Evolutionary conservation across 2,329 filamentous ascomycete species (phyloP).

Genomic region (Talaromyces piceae): DNA sequence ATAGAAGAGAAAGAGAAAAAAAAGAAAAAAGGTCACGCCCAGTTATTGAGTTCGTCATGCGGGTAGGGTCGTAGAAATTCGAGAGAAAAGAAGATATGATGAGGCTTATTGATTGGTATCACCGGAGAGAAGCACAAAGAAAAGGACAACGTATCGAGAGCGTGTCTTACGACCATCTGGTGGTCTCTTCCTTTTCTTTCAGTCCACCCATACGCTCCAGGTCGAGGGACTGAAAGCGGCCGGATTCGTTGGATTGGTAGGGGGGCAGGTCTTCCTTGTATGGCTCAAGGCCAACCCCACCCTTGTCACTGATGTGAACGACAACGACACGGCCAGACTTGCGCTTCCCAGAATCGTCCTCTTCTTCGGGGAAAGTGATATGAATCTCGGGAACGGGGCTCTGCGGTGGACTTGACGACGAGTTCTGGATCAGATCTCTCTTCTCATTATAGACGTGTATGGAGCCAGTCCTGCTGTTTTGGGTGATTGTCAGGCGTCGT

Average conservation of each 20-base stretch:
- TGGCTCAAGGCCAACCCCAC: slow-evolving; percentile 79
- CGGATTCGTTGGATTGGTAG: slow-evolving; percentile 73
- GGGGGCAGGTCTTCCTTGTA: slow-evolving; percentile 73
- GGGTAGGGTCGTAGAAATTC: slow-evolving; percentile 1
- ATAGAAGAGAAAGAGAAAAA: no score
- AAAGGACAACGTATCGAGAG: slow-evolving; percentile 3
- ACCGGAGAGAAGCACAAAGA: slow-evolving; percentile 3
- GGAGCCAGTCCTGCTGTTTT: slow-evolving; percentile 55
- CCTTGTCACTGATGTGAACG: slow-evolving; percentile 80
- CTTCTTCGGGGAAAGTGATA: slow-evolving; percentile 96
- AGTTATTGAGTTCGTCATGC: slow-evolving; percentile 1
- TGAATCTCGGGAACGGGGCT: slow-evolving; percentile 93
- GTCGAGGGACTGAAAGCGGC: slow-evolving; percentile 86
- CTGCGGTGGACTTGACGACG: slow-evolving; percentile 62
- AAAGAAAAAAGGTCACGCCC: slow-evolving; percentile 2
- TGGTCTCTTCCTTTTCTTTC: slow-evolving; percentile 68
- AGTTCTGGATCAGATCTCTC: slow-evolving; percentile 68
- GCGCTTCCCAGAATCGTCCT: slow-evolving; percentile 65
- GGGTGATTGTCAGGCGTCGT: slow-evolving; percentile 52
- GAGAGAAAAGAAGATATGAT: slow-evolving; percentile 3
- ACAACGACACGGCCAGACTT: slow-evolving; percentile 85
- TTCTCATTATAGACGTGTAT: slow-evolving; percentile 75
- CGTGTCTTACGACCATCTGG: slow-evolving; percentile 27
- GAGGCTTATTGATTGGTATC: slow-evolving; percentile 5
- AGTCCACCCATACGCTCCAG: slow-evolving; percentile 90